phyloP scores from a whole-genome alignment of 2,329 filamentous ascomycete genomes.

The Scortechinia acanthostroma region DNA sequence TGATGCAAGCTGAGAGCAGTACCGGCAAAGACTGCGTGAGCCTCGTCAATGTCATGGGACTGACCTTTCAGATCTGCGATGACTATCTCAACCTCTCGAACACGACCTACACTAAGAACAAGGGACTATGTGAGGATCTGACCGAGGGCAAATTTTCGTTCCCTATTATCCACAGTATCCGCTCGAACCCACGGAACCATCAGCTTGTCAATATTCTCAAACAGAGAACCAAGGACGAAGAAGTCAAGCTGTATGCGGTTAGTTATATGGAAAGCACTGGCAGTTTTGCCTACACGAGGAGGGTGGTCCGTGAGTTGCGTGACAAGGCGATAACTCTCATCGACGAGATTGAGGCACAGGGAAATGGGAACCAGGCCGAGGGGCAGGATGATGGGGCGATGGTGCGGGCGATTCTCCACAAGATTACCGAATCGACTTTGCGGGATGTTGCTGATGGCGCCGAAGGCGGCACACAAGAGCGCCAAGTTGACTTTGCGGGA shows the following conservation, averaged over 20 bases:
- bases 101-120: constrained; percentile 12
- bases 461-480: no score
- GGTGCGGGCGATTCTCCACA: constrained; percentile 29
- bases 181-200: constrained; percentile 36
- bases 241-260: constrained; percentile 59
- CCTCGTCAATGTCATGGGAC: constrained; percentile 49
- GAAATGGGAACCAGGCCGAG: constrained; percentile 10
- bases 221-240: constrained; percentile 54
- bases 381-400: constrained; percentile 21
- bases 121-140: constrained; percentile 16
- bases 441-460: no score
- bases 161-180: constrained; percentile 16
- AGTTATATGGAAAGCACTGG: constrained; percentile 58
- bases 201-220: constrained; percentile 60
- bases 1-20: constrained; percentile 30
- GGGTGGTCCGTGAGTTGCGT: constrained; percentile 24
- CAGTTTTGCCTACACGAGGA: constrained; percentile 53
- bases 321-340: constrained; percentile 28
- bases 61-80: constrained; percentile 53
- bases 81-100: constrained; percentile 56
- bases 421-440: constrained; percentile 27
- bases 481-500: no score
- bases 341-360: constrained; percentile 24
- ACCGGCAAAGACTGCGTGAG: constrained; percentile 35
- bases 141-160: constrained; percentile 20